Conservation (phyloP, 2,329 filamentous ascomycete species). For the Phymatotrichopsis omnivora region DNA sequence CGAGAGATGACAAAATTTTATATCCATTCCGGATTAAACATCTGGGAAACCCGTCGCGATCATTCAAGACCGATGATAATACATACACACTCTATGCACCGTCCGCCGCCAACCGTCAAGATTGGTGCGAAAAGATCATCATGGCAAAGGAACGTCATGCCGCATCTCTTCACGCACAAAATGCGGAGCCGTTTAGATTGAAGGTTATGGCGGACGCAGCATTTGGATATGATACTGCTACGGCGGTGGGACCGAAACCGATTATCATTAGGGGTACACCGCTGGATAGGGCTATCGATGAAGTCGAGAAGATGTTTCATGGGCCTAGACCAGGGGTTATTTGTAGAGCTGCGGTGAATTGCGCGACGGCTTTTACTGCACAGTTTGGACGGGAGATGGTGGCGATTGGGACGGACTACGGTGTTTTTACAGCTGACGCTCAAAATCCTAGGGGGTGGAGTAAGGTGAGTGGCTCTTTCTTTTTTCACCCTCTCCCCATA, state of each 20-base stretch:
- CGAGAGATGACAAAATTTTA: constrained; percentile 69
- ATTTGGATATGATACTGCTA: constrained; percentile 66
- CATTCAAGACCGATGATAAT: constrained; percentile 48
- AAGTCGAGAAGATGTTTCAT: constrained; percentile 67
- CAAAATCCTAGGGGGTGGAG: constrained; percentile 85
- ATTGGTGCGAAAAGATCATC: constrained; percentile 90
- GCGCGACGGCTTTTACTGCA: constrained; percentile 78
- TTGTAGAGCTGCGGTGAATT: constrained; percentile 80
- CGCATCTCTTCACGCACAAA: constrained; percentile 76
- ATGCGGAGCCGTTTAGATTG: constrained; percentile 88
- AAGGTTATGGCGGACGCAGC: constrained; percentile 86
- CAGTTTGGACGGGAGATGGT: constrained; percentile 65
- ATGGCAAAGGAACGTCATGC: constrained; percentile 93
- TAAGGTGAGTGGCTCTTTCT: constrained; percentile 51
- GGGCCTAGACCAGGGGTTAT: constrained; percentile 61
- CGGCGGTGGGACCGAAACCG: constrained; percentile 41
- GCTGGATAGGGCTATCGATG: constrained; percentile 77
- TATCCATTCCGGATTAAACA: constrained; percentile 96
- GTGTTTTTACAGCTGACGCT: constrained; percentile 80
- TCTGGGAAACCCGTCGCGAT: constrained; percentile 47
- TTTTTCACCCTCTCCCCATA: constrained; percentile 23
- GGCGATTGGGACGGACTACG: constrained; percentile 89
- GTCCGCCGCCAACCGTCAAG: constrained; percentile 60
- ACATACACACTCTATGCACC: constrained; percentile 84
- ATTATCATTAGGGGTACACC: constrained; percentile 85